These are phyloP conservation scores for Solanum sejunctum DNA, from an alignment of 257 asterid genomes.

Conservation along the genomic window DNA sequence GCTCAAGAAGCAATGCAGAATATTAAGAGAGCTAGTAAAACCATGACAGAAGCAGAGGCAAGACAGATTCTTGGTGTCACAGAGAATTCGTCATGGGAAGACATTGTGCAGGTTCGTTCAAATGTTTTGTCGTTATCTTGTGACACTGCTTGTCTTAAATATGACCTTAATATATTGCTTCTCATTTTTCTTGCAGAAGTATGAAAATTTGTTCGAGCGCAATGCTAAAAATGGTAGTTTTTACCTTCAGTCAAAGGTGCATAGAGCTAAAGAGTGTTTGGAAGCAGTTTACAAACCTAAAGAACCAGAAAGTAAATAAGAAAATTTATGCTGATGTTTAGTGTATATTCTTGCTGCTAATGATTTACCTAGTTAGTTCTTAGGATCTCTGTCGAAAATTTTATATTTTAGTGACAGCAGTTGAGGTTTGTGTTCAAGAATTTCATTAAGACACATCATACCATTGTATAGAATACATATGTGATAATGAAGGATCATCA, in stretches of 20 bases:
- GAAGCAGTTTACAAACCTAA: constrained; percentile 22
- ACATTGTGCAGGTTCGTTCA: constrained; percentile 36
- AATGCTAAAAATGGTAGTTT: constrained; percentile 51
- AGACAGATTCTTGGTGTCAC: constrained; percentile 64
- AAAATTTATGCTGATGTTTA: not conserved
- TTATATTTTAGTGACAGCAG: not conserved
- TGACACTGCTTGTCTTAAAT: not conserved
- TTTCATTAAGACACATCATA: not conserved
- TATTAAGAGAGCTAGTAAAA: constrained; percentile 37
- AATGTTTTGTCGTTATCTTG: not conserved
- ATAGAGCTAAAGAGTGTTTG: constrained; percentile 63
- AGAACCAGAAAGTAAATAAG: not conserved
- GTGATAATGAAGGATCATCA: not conserved
- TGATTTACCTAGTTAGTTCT: not conserved
- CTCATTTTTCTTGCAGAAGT: constrained; percentile 25
- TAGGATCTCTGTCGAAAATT: not conserved
- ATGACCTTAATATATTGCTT: not conserved
- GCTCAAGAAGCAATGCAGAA: constrained; percentile 67
- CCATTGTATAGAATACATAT: not conserved
- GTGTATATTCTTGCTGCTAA: not conserved
- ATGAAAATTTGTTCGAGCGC: constrained; percentile 46
- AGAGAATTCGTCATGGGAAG: constrained; percentile 61
- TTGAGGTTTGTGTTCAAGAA: not conserved
- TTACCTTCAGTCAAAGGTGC: constrained; percentile 44
- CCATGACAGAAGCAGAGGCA: constrained; percentile 67